Evolutionary conservation across 2,329 filamentous ascomycete species (phyloP), one percentile per base, ranked within the genome.

Genomic region (Pseudogymnoascus sp.): DNA sequence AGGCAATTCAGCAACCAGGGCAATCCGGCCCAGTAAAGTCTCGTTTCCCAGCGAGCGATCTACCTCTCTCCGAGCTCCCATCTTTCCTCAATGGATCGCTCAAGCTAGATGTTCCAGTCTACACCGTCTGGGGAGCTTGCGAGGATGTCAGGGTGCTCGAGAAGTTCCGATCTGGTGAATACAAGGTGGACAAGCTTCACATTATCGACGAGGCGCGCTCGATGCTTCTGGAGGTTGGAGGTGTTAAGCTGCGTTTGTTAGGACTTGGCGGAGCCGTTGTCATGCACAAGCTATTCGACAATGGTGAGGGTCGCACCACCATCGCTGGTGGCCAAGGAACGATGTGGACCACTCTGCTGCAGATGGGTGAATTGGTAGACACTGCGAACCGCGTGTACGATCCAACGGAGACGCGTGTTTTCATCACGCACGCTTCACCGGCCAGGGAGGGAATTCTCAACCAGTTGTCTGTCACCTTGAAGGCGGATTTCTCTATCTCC

Each of bases 211-310:
- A 99, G 79, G 92, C 94, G 60, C 93, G 93, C 74, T 97, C 94
- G 37, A 90, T 96, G 80, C 81, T 99, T 68, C 82, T 99, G 62
- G 94, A 99, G 76, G 82, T 97, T 64, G 94, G 93, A 62, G 94
- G 94, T 62, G 91, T 99, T 61, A 97, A 97, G 82, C 85, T 99
- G 66, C 89, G 94, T 70, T 83, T 99, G 58, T 84, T 99, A 31
- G 94, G 94, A 65, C 82, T 99, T 35, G 94, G 94, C 66, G 94
- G 94, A 70, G 94, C 94, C 5, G 93, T 99, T 4, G 94, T 99
- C 63, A 99, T 99, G 92, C 94, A 99, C 82, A 99, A 99, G 81
- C 84, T 99, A 15, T 99, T 99, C 71, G 94, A 99, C 75, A 99
- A 99, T 68, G 94, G 94, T 61, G 94, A 99, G 73, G 94, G 94